A percentile compares a stretch with the other conserved stretches of the same genome.
Evolutionary conservation across 1,284 basidiomycete genomes (phyloP).

Genomic region (Xanthoconium separans): DNA sequence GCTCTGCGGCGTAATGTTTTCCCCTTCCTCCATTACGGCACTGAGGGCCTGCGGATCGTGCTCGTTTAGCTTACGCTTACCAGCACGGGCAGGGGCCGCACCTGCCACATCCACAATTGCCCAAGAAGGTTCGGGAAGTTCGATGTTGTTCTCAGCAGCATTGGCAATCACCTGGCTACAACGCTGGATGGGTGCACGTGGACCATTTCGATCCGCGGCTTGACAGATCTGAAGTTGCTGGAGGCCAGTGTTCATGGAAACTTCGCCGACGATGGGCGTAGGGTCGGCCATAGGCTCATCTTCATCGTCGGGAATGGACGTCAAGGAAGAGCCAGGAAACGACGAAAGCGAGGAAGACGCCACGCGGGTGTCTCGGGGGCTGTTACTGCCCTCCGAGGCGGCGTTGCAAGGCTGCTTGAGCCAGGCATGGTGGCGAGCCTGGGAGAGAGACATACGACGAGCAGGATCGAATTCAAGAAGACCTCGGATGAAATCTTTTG

Average conservation of each 20-base stretch:
- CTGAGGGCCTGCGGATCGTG: conserved; percentile 23
- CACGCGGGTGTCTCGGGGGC: conserved; percentile 10
- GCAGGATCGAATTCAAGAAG: conserved; percentile 49
- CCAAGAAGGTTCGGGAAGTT: conserved; percentile 31
- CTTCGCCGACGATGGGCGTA: conserved; percentile 18
- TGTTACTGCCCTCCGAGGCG: background rate
- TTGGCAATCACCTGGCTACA: conserved; percentile 47
- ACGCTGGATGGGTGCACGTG: conserved; percentile 42
- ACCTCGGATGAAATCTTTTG: conserved; percentile 36
- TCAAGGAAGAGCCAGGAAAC: conserved; percentile 20
- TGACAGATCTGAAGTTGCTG: conserved; percentile 31
- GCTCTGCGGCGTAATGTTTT: conserved; percentile 9
- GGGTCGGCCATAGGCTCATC: conserved; percentile 35
- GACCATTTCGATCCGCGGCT: conserved; percentile 4
- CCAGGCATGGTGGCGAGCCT: conserved; percentile 68
- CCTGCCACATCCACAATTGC: conserved; percentile 31
- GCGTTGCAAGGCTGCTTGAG: conserved; percentile 33
- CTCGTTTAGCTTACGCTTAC: conserved; percentile 33
- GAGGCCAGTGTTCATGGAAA: conserved; percentile 38
- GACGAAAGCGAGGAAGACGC: conserved; percentile 16
- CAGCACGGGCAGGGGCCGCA: conserved; percentile 27
- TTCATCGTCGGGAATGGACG: conserved; percentile 27
- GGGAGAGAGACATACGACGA: conserved; percentile 54
- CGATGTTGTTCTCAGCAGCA: conserved; percentile 24
- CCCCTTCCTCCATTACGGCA: conserved; percentile 14